These are phyloP conservation scores for Tylopilus intermedius DNA, from an alignment of 768 basidiomycete species.

Conservation along the genomic window DNA sequence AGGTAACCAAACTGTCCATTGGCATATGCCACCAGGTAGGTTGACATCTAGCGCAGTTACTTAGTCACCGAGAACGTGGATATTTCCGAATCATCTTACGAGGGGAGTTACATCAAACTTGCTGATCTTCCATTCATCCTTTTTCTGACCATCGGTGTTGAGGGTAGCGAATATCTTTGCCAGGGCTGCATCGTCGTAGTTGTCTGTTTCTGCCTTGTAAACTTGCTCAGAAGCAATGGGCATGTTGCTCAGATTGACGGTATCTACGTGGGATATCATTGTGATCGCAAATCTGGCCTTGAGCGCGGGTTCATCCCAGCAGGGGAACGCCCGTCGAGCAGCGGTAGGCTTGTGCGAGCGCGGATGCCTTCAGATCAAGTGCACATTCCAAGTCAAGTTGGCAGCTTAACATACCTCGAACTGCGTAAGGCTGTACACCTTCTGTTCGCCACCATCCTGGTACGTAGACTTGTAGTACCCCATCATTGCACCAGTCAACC, in stretches of 20 bases:
- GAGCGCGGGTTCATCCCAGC: conserved; percentile 90
- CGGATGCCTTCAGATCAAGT: conserved; percentile 1
- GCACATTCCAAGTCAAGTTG: neutral
- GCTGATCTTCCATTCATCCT: conserved; percentile 71
- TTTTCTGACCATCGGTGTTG: conserved; percentile 29
- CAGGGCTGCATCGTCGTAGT: conserved; percentile 30
- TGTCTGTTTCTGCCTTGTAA: conserved; percentile 33
- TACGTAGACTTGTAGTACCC: conserved; percentile 76
- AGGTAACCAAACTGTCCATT: conserved; percentile 74
- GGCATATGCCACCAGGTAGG: conserved; percentile 85
- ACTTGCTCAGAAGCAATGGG: conserved; percentile 58
- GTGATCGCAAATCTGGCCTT: conserved; percentile 80
- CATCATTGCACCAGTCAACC: conserved; percentile 67
- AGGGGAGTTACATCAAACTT: conserved; percentile 76
- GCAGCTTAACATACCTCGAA: conserved; percentile 55
- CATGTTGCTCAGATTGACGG: conserved; percentile 72
- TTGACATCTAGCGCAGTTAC: conserved; percentile 53
- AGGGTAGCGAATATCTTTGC: conserved; percentile 41
- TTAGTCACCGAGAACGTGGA: neutral
- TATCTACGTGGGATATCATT: conserved; percentile 72
- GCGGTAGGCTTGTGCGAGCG: conserved; percentile 60
- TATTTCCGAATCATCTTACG: conserved; percentile 27
- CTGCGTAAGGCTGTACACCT: conserved; percentile 79
- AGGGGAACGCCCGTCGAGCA: conserved; percentile 78
- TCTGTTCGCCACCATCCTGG: conserved; percentile 58